Conservation (phyloP, 805 yeast species). For the Saccharomycopsis fibuligera region DNA sequence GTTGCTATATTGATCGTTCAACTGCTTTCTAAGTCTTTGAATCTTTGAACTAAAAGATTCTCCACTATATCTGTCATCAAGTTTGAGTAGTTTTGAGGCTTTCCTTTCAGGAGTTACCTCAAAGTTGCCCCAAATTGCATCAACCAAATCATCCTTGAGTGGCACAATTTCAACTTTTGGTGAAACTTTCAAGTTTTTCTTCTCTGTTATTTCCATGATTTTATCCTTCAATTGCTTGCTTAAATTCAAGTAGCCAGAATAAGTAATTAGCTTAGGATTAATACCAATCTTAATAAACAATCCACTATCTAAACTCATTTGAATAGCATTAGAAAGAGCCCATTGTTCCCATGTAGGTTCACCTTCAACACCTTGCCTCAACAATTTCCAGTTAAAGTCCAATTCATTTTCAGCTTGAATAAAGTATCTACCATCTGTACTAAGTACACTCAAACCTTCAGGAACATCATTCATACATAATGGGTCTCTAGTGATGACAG, state of each 20-base stretch:
- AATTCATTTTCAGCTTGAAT: constrained; percentile 83
- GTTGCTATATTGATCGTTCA: constrained; percentile 31
- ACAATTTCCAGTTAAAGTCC: constrained; percentile 69
- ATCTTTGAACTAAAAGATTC: constrained; percentile 55
- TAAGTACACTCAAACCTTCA: constrained; percentile 65
- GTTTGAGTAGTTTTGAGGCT: constrained; percentile 40
- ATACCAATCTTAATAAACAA: constrained; percentile 59
- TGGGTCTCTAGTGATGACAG: constrained; percentile 59
- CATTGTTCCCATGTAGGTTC: constrained; percentile 77
- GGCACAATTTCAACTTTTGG: constrained; percentile 43
- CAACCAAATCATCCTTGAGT: constrained; percentile 62
- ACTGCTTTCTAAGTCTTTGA: constrained; percentile 33
- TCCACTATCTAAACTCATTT: constrained; percentile 36
- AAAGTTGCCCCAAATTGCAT: constrained; percentile 61
- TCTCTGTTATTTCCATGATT: constrained; percentile 21
- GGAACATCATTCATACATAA: constrained; percentile 37
- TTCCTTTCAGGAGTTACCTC: constrained; percentile 60
- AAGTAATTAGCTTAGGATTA: constrained; percentile 71
- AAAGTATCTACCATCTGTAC: constrained; percentile 94
- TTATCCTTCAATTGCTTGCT: constrained; percentile 26
- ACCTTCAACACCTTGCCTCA: constrained; percentile 74
- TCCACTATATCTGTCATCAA: constrained; percentile 58
- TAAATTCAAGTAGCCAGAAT: constrained; percentile 31
- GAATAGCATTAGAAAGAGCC: constrained; percentile 50
- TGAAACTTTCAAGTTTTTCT: constrained; percentile 20